Percentiles rank a stretch among this genome's conserved stretches.
These are phyloP conservation scores for Spergularia bocconei DNA, from an alignment of 148 eudicot genomes.

Conservation along the genomic window DNA sequence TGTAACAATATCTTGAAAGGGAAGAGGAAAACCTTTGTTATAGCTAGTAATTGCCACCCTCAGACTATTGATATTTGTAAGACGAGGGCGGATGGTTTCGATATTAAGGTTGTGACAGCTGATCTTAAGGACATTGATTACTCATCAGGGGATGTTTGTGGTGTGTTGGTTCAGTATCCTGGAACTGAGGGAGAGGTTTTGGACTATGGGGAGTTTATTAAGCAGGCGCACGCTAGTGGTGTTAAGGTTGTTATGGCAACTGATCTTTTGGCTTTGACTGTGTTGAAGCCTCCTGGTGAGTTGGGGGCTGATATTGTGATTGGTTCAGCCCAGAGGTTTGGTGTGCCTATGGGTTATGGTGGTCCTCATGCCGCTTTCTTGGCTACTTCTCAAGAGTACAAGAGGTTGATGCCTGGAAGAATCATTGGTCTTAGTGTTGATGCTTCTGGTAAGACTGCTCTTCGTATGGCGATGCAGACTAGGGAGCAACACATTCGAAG, in stretches of 20 bases:
- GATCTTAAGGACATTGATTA: slow-evolving; percentile 77
- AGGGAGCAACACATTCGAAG: slow-evolving; percentile 96
- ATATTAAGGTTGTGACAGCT: slow-evolving; percentile 53
- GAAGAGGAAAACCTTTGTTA: slow-evolving; percentile 78
- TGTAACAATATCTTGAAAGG: slow-evolving; percentile 85
- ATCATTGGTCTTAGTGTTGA: slow-evolving; percentile 94
- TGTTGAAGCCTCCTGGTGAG: slow-evolving; percentile 96
- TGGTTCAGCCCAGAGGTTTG: slow-evolving; percentile 98
- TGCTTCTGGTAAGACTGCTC: slow-evolving; percentile 78
- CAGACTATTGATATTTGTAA: slow-evolving; percentile 82
- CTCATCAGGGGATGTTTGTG: slow-evolving; percentile 79
- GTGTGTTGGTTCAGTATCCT: slow-evolving; percentile 92
- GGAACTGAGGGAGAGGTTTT: slow-evolving; percentile 91
- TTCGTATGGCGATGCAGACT: slow-evolving; percentile 99
- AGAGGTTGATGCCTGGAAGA: slow-evolving; percentile 99
- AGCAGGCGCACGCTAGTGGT: slow-evolving; percentile 83
- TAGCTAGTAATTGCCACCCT: slow-evolving; percentile 86
- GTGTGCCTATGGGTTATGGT: slow-evolving; percentile 98
- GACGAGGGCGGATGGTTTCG: slow-evolving; percentile 90
- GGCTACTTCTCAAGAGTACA: slow-evolving; percentile 95
- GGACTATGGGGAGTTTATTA: slow-evolving; percentile 82
- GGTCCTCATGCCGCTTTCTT: slow-evolving; percentile 98
- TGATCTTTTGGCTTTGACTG: slow-evolving; percentile 85
- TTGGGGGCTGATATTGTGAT: slow-evolving; percentile 88
- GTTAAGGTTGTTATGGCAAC: slow-evolving; percentile 94